Evolutionary conservation across 192 early-diverging fungal species (phyloP).

Genomic region (Martensiomyces pterosporus): DNA sequence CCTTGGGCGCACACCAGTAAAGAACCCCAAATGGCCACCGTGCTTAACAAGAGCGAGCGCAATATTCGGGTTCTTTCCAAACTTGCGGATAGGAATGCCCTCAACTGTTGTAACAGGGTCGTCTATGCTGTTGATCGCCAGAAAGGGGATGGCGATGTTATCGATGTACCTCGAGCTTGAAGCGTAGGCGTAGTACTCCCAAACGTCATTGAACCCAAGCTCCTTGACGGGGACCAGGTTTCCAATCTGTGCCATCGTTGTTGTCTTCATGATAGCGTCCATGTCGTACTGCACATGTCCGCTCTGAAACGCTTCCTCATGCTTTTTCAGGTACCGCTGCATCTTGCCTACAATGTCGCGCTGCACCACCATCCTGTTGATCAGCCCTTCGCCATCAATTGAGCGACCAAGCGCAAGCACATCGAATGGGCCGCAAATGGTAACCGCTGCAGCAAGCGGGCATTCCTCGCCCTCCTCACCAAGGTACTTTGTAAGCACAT

Average conservation of each 20-base stretch:
- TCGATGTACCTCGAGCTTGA: slow-evolving; percentile 55
- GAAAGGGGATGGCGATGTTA: slow-evolving; percentile 64
- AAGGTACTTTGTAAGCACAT: too few species aligned
- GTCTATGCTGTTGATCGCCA: slow-evolving; percentile 77
- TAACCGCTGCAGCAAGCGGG: too few species aligned
- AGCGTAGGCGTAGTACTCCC: slow-evolving; percentile 71
- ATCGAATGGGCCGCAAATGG: too few species aligned
- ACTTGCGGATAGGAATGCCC: slow-evolving; percentile 69
- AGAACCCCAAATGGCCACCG: slow-evolving; percentile 92
- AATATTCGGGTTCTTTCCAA: slow-evolving; percentile 67
- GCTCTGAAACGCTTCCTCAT: too few species aligned
- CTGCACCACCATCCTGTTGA: too few species aligned
- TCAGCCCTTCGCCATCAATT: too few species aligned
- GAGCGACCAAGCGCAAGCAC: too few species aligned
- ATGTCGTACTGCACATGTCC: slow-evolving; percentile 79
- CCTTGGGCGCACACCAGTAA: slow-evolving; percentile 20
- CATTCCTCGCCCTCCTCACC: too few species aligned
- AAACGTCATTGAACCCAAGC: slow-evolving; percentile 73
- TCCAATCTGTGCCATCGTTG: too few species aligned
- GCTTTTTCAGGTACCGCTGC: too few species aligned
- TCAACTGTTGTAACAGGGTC: slow-evolving; percentile 74
- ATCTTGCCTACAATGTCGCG: too few species aligned
- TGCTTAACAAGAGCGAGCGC: slow-evolving; percentile 67
- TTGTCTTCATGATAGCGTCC: slow-evolving; percentile 67
- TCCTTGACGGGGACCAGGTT: slow-evolving; percentile 68